phyloP scores from a whole-genome alignment of 192 early-diverging fungal genomes.

The Backusella circina region DNA sequence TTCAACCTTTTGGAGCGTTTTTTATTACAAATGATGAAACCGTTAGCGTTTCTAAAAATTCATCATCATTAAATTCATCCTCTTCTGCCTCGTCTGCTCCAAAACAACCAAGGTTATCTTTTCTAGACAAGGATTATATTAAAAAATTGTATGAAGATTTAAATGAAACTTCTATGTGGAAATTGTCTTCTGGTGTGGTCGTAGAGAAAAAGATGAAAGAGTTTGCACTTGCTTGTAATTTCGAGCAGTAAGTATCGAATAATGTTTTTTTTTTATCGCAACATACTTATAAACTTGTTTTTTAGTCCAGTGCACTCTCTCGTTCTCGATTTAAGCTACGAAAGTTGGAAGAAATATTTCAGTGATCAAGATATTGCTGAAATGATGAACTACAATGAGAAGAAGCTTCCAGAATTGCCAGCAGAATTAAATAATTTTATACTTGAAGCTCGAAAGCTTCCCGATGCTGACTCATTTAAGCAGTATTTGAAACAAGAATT shows the following conservation, averaged over 20 bases:
- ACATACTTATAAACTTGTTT: background rate
- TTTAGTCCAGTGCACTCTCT: conserved; percentile 1
- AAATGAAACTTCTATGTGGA: background rate
- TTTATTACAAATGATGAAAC: too few species aligned
- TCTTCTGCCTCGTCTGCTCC: background rate
- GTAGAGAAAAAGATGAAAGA: conserved; percentile 1
- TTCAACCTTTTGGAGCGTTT: too few species aligned
- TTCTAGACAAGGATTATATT: background rate
- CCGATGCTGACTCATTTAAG: background rate
- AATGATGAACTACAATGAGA: background rate
- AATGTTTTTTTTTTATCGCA: background rate
- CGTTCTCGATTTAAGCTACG: background rate
- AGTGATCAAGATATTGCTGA: background rate
- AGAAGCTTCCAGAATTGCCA: background rate
- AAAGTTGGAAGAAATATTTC: background rate
- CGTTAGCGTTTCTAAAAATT: too few species aligned
- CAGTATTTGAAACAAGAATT: background rate
- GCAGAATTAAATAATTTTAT: background rate
- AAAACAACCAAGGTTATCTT: background rate
- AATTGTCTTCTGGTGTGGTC: background rate
- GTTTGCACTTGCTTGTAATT: background rate
- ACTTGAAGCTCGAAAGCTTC: background rate
- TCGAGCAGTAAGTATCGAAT: background rate
- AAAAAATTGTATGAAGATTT: background rate
- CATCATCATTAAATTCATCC: too few species aligned